Conservation (phyloP, 1,139 yeast genomes). For the Yamadazyma triangularis region DNA sequence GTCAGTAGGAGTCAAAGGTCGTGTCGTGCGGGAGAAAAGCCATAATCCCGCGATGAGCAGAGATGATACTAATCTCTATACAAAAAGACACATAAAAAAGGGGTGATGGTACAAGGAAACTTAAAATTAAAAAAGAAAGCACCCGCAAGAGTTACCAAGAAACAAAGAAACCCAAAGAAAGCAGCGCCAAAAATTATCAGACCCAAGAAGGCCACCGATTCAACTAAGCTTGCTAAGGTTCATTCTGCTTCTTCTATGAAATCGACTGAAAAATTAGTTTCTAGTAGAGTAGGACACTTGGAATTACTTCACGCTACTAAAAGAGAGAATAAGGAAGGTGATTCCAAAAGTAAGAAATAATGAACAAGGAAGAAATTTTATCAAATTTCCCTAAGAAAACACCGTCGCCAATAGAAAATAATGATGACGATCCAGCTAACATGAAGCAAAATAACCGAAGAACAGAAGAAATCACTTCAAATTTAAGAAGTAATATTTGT, state of each 20-base stretch:
- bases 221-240: slow-evolving; percentile 51
- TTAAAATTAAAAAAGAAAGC: slow-evolving; percentile 44
- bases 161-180: slow-evolving; percentile 53
- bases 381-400: slow-evolving; percentile 11
- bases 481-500: too few relatives aligned
- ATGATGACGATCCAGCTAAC: too few relatives aligned
- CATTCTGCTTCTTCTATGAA: slow-evolving; percentile 65
- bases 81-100: background rate
- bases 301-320: slow-evolving; percentile 91
- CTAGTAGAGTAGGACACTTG: slow-evolving; percentile 92
- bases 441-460: too few relatives aligned
- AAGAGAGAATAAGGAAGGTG: slow-evolving; percentile 50
- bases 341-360: slow-evolving; percentile 15
- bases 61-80: too few relatives aligned
- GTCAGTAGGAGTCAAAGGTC: slow-evolving; percentile 1
- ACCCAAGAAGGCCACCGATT: slow-evolving; percentile 56
- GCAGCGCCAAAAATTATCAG: slow-evolving; percentile 73
- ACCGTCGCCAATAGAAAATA: too few relatives aligned
- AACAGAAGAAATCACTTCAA: too few relatives aligned
- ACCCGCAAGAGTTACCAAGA: slow-evolving; percentile 49
- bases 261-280: slow-evolving; percentile 78
- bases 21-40: background rate
- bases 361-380: slow-evolving; percentile 10
- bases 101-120: slow-evolving; percentile 56
- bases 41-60: background rate